Evolutionary conservation across 2,329 filamentous ascomycete genomes (phyloP), one percentile per base, ranked within the genome.

Genomic region (Sclerotinia glacialis): DNA sequence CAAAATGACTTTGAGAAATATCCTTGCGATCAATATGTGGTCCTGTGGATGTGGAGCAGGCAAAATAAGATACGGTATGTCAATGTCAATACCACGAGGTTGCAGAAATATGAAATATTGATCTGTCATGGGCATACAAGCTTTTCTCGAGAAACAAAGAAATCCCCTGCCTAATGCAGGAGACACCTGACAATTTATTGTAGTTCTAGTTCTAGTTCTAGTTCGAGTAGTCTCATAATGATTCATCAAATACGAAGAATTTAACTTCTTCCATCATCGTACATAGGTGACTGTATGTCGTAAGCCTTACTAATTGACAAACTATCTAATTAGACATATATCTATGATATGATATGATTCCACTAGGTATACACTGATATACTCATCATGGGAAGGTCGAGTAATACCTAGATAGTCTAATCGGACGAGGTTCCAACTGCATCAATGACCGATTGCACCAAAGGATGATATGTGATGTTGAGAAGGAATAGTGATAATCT

Each of bases 1-100:
- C 12, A 47, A 47, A 47, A 59, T 42, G 56, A 26, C 34, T 26
- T 56, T 56, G n/a, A 59, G 56, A 59, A 47, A 59, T 59, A 59
- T 59, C 56, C 58, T 44, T 46, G 46, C 58, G 44, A 61, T 61
- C 31, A 49, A 61, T 26, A 26, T 61, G 46, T 49, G 44, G 44
- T 8, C 44, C 28, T 49, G 44, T 60, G 58, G 58, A 60, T 49
- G 44, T 60, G 58, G 58, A 60, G 58, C 44, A 49, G 18, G 42
- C 23, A 18, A 18, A 34, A 34, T 55, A 26, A 40, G 31, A 34
- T 55, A 31, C 31, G 52, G n/a, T 54, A 23, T n/a, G n/a, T 49
- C 37, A 40, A 50, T 26, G 53, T 56, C 34, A n/a, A 56, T 42
- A 21, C 34, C 53, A 56, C 53, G 34, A 34, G 53, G 34, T 12